Evolutionary conservation across 2,329 filamentous ascomycete genomes (phyloP).

Genomic region (Fusarium dimerum): DNA sequence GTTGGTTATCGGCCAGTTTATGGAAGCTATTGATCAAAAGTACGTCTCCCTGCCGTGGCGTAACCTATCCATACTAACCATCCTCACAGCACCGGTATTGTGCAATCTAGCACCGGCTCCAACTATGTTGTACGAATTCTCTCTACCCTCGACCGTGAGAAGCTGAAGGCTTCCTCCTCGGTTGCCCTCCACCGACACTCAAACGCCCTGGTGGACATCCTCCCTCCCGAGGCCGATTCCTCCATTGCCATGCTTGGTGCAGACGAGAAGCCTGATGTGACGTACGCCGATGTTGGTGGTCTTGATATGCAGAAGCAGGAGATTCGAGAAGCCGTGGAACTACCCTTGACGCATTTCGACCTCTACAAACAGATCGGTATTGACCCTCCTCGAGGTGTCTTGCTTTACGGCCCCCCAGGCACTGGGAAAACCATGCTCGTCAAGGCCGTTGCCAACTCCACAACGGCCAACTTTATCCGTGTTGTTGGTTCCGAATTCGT

Average conservation of each 20-base stretch:
- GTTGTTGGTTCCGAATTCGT: conserved; percentile 98
- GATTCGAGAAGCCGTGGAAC: conserved; percentile 94
- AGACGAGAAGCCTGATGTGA: conserved; percentile 97
- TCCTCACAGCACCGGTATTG: conserved; percentile 82
- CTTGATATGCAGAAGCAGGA: conserved; percentile 99
- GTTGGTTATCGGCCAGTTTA: conserved; percentile 97
- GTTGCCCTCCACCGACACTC: conserved; percentile 98
- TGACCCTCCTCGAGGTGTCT: conserved; percentile 92
- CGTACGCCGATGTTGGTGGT: conserved; percentile 96
- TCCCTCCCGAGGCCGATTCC: conserved; percentile 97
- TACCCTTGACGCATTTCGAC: conserved; percentile 96
- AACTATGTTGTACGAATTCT: conserved; percentile 99
- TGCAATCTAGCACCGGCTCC: conserved; percentile 95
- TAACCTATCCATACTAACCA: conserved; percentile 7
- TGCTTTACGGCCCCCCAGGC: conserved; percentile 93
- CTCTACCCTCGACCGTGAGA: conserved; percentile 95
- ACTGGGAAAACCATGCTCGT: conserved; percentile 97
- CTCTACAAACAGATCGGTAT: conserved; percentile 99
- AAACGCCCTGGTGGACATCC: conserved; percentile 96
- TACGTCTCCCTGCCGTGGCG: conserved; percentile 44
- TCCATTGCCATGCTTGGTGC: conserved; percentile 97
- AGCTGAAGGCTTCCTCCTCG: conserved; percentile 96
- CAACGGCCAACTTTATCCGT: conserved; percentile 96
- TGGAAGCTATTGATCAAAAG: conserved; percentile 99
- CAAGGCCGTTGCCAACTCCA: conserved; percentile 98